Conservation (phyloP, 176 grass and related monocot species). For the Ensete glaucum region DNA sequence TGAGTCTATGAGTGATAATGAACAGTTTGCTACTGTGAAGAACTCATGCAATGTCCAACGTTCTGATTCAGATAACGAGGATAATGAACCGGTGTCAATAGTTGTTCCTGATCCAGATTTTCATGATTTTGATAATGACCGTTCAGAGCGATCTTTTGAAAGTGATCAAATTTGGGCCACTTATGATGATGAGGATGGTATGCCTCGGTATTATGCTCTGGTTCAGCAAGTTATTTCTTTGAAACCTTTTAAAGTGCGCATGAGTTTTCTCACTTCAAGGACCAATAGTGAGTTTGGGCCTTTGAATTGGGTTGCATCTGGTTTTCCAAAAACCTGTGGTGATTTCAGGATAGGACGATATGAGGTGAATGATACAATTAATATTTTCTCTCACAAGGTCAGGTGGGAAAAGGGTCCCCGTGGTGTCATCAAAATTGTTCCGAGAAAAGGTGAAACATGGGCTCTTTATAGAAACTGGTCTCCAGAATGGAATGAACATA, state of each 20-base stretch:
- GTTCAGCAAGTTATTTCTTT: constrained; percentile 49
- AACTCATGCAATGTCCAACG: constrained; percentile 9
- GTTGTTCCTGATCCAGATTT: constrained; percentile 67
- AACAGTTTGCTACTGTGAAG: neutral
- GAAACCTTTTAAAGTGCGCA: constrained; percentile 41
- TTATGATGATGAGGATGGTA: constrained; percentile 65
- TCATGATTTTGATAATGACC: constrained; percentile 55
- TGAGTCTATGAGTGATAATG: constrained; percentile 9
- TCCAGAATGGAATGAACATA: constrained; percentile 42
- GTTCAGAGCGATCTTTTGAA: constrained; percentile 35
- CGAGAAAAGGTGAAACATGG: constrained; percentile 58
- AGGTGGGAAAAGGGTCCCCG: constrained; percentile 45
- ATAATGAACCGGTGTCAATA: constrained; percentile 28
- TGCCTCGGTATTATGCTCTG: constrained; percentile 58
- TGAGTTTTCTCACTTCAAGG: constrained; percentile 48
- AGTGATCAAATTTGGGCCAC: constrained; percentile 55
- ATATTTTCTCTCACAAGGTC: constrained; percentile 60
- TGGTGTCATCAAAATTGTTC: constrained; percentile 52
- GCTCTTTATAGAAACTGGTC: constrained; percentile 57
- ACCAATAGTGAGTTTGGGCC: constrained; percentile 46
- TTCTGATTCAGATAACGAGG: constrained; percentile 29
- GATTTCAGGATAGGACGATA: constrained; percentile 44
- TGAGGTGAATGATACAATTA: constrained; percentile 37
- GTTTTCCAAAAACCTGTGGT: constrained; percentile 57
- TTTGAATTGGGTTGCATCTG: constrained; percentile 43